Base-by-base conservation (phyloP, 2,329 filamentous ascomycete species). In the Geosmithia morbida region DNA sequence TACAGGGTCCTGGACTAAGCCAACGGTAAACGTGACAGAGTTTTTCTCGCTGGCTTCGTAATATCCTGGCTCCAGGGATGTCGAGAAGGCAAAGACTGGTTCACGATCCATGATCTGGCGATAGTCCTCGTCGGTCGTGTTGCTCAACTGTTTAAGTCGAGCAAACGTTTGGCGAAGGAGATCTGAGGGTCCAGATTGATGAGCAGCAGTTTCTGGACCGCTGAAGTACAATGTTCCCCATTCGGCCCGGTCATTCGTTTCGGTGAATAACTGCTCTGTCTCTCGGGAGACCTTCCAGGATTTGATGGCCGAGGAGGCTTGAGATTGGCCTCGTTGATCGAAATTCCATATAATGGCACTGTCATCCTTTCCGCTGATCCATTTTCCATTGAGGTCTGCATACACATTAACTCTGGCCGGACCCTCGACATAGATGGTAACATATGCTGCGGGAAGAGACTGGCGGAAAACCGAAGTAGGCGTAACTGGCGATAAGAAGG, bases 181-280 rank as follows among this genome's bases (percentile, higher is more conserved):
- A 2, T 69, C 72, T 7, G 86, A 84, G 18, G 78, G 79, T 29
- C 85, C 87, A 51, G 76, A 77, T 63, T 90, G 79, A 58, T 89
- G 81, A 22, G 74, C 69, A 17, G 76, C 77, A 57, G 82, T 74
- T 52, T 70, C 66, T 19, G 87, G 85, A 2, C 72, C 86, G 19
- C 83, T 83, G 59, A 94, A 87, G 61, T 86, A 77, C 49, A 94
- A 62, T 26, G 79, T 83, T 3, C 87, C 87, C 87, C 87, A 94
- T 74, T 94, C 87, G 1, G 83, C 76, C 42, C 82, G 81, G 56
- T 94, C 87, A 42, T 65, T 65, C 48, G 74, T 74, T 61, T 94
- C 87, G 1, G 83, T 85, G 47, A 92, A 75, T n/a, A 85, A 68
- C 59, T 83, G 70, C 61, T 90, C 77, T 7, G 70, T 59, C 49